Conservation (phyloP, 306 rosid species). For the Corylus avellana region DNA sequence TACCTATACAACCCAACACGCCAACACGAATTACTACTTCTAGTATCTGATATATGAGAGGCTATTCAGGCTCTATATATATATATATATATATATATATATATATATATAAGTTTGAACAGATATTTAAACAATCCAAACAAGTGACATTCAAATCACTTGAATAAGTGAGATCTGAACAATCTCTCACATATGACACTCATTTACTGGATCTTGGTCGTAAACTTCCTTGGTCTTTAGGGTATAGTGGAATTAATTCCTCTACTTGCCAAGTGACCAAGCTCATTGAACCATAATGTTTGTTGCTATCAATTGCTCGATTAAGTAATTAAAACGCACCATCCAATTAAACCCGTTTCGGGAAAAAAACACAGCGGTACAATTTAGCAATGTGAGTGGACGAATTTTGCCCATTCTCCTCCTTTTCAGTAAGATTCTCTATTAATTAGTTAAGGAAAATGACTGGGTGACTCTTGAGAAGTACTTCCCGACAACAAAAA, state of each 20-base stretch:
- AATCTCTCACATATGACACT: too few species aligned
- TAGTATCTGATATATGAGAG: too few species aligned
- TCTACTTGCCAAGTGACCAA: constrained; percentile 12
- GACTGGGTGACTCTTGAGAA: neutral
- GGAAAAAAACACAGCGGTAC: neutral
- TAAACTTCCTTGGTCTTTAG: constrained; percentile 29
- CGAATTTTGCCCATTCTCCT: neutral
- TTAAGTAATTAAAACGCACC: neutral
- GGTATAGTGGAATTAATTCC: neutral
- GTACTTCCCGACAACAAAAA: neutral
- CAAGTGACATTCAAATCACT: too few species aligned
- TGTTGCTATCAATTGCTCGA: constrained; percentile 2
- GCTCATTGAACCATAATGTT: constrained; percentile 2
- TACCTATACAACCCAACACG: too few species aligned
- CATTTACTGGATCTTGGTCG: too few species aligned
- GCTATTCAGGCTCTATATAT: too few species aligned
- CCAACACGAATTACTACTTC: too few species aligned
- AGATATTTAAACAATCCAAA: too few species aligned
- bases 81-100: too few species aligned
- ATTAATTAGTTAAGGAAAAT: neutral
- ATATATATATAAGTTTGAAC: too few species aligned
- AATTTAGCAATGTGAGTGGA: neutral
- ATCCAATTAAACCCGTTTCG: neutral
- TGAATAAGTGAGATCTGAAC: too few species aligned
- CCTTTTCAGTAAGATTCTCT: neutral